Percentiles rank a stretch among this genome's conserved stretches.
phyloP scores from a whole-genome alignment of 352 stramenopile genomes.

The Paralagenidium karlingii region DNA sequence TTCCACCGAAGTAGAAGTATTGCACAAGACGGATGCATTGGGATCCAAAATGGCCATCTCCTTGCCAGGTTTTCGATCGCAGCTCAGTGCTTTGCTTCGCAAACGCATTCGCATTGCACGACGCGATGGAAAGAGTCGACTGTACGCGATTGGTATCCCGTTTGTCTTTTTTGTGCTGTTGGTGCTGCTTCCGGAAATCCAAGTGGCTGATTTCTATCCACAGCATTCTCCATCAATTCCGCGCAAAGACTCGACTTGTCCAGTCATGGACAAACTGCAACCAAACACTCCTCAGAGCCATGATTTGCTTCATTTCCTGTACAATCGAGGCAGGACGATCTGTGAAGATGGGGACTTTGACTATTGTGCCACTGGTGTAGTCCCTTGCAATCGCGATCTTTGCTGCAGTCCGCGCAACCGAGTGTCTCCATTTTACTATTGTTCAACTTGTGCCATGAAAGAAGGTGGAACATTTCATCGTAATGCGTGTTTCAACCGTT shows the following conservation, averaged over 20 bases:
- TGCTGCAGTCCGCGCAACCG: constrained; percentile 23
- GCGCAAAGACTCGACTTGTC: too few relatives aligned
- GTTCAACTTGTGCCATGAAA: constrained; percentile 1
- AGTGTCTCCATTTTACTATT: constrained; percentile 16
- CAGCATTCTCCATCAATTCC: too few relatives aligned
- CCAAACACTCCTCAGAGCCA: not conserved
- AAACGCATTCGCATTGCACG: constrained; percentile 53
- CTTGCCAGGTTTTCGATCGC: constrained; percentile 11
- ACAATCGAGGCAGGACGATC: too few relatives aligned
- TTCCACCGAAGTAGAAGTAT: not conserved
- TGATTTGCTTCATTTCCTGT: too few relatives aligned
- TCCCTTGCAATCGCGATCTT: constrained; percentile 16
- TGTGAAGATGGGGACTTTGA: too few relatives aligned
- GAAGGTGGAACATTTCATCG: too few relatives aligned
- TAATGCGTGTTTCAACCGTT: constrained; percentile 6
- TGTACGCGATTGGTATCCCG: constrained; percentile 45
- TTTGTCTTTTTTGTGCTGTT: constrained; percentile 45
- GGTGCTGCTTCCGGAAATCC: constrained; percentile 28
- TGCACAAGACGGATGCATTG: not conserved
- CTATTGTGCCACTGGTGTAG: constrained; percentile 24
- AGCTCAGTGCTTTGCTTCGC: constrained; percentile 30
- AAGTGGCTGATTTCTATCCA: constrained; percentile 34
- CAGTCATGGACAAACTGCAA: too few relatives aligned
- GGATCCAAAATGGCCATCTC: not conserved
- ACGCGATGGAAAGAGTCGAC: constrained; percentile 42